phyloP scores from a whole-genome alignment of 164 flowering plant genomes.

The Vitis riparia region DNA sequence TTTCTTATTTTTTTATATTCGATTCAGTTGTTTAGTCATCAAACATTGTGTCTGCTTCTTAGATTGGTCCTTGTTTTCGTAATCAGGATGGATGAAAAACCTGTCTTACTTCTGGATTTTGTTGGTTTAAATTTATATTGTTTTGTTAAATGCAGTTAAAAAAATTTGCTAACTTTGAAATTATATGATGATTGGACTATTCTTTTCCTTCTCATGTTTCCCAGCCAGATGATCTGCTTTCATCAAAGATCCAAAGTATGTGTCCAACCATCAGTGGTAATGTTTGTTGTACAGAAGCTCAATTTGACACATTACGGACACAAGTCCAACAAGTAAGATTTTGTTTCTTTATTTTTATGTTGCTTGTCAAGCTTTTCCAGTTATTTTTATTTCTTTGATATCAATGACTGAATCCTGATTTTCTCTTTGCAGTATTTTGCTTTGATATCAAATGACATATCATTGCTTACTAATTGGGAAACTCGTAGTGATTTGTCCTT shows the following conservation, averaged over 20 bases:
- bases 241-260: constrained; percentile 88
- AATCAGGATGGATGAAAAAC: background rate
- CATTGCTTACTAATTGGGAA: no score
- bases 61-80: background rate
- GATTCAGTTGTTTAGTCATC: no score
- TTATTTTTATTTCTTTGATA: background rate
- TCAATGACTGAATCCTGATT: no score
- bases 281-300: constrained; percentile 87
- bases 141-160: background rate
- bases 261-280: constrained; percentile 94
- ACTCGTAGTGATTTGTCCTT: no score
- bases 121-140: background rate
- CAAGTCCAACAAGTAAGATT: constrained; percentile 92
- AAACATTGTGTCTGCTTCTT: no score
- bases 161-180: background rate
- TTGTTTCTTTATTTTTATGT: background rate
- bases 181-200: background rate
- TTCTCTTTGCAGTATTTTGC: no score
- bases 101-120: constrained; percentile 1
- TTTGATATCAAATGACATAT: no score
- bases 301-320: constrained; percentile 75
- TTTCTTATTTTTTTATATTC: background rate
- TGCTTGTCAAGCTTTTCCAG: background rate
- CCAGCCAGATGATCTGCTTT: constrained; percentile 89
- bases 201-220: constrained; percentile 11